Base-by-base conservation (phyloP, 257 asterid genomes). In the Lycium barbarum region DNA sequence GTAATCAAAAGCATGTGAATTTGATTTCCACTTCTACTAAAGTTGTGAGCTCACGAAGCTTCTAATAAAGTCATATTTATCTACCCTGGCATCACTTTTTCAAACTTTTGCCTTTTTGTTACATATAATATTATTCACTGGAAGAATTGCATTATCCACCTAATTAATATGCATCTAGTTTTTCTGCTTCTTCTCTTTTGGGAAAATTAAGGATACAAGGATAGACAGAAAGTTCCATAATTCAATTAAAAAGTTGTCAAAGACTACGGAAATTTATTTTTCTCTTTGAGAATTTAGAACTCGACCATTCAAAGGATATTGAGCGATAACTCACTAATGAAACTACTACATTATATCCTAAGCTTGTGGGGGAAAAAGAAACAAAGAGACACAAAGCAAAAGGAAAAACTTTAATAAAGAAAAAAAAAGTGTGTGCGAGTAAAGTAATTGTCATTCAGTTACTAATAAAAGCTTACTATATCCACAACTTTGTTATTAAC, bases 401-500 rank as follows among this genome's bases (percentile, higher is more conserved):
- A 59, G 66, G 26, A 18, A 59, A 59, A 6, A 59, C 22, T 59
- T 59, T 5, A 2, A 18, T 17, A 17, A 15, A 58, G 7, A 58
- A 3, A 18, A 0, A 58, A 57, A 55, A 58, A 17, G 26, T 33
- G 10, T 0, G 35, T 67, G 74, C 12, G 74, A 14, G 5, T 26
- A 33, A 35, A 33, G 11, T 5, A 13, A 13, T 65, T 26, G 7
- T 65, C 9, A 9, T 7, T 33, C 47, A 67, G 35, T 67, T 67
- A 35, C n/a, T 67, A 33, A 6, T 13, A 14, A 67, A 63, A 81
- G 33, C 73, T 20, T 81, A 22, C 55, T 79, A 84, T 35, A 85
- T 88, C 87, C 88, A 82, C 84, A 57, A 66, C 84, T 85, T 86
- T 45, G 63, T 54, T 38, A 70, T n/a, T 65, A 80, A 89, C 70